Evolutionary conservation across 257 asterid species (phyloP), one percentile per base, ranked within the genome.

Genomic region (Solanum tacnaense): DNA sequence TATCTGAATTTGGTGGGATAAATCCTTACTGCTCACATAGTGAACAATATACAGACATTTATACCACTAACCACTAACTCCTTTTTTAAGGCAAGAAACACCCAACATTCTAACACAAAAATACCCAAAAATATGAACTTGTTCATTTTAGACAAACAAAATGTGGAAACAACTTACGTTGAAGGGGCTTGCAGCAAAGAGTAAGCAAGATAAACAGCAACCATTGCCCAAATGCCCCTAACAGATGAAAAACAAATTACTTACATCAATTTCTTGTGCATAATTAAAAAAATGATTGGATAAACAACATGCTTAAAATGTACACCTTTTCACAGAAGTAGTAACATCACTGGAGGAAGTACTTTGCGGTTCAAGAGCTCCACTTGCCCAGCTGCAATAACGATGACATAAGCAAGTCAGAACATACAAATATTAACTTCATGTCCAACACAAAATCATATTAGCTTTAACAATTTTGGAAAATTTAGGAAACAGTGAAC

Each of bases 181-280:
- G 98, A 94, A 88, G 99, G 99, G 89, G 99, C 99, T 94, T 97
- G 99, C 87, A 97, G 93, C 94, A 97, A 92, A 91, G 98, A 94
- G 89, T 97, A 97, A 87, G 99, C 96, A 89, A 97, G 99, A 92
- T 95, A 96, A 87, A 97, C 98, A 1, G 99, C 96, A 44, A 93
- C 90, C 98, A 96, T 95, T 81, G 99, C 99, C 98, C 95, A 97
- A 79, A 96, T 67, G 72, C 99, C 99, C 92, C 99, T 97, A 87
- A 88, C 88, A 90, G 88, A 91, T 83, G 79, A 83, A 91, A 84
- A 87, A 67, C 73, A 81, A 89, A 41, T 74, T 31, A 86, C 49
- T 84, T 72, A 36, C 56, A 23, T 23, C 81, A 32, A 90, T 73
- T 76, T 58, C 52, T 87, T 67, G 49, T 62, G 86, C 82, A 86